Base-by-base conservation (phyloP, 192 early-diverging fungal species). In the Coemansia sp. region DNA sequence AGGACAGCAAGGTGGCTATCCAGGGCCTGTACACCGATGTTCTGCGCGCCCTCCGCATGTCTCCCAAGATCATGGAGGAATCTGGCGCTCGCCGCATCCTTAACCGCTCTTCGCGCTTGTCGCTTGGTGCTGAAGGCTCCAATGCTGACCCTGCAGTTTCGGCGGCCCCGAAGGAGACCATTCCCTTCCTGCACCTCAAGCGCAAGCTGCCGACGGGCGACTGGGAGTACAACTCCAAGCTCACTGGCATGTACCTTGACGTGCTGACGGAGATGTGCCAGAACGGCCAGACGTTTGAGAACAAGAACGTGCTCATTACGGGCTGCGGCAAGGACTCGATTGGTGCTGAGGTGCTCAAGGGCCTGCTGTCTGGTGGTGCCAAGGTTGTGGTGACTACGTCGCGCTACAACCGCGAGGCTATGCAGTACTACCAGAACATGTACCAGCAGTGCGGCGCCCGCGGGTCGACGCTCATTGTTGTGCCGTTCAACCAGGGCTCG, bases 401-500 rank as follows among this genome's bases (percentile, higher is more conserved):
- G 8, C 86, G 92, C 62, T 98, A 84, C 42, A 67, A 78, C 38
- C 48, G 48, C 48, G 35, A 20, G 7, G 86, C 87, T 8, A 89
- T 91, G 36, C 87, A 88, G 80, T 94, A 91, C 83, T 97, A 91
- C 87, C 91, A 92, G 66, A 66, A 77, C 28, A 89, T 93, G 67
- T 98, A 92, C 86, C 87, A 94, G 70, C 73, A 77, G 21, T 86
- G 91, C 71, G 95, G 95, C 20, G 91, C 94, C 35, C 91, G 91
- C 76, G 93, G 93, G 21, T 87, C 91, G 1, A 83, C 84, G 40
- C 84, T 98, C 48, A 84, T 95, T 18, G 89, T 98, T 18, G 94
- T 98, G 46, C 95, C 95, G 16, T 98, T 94, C 84, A 98, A 98
- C 77, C 91, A 89, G 66, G 94, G 86, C 59, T 95, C 94, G 5